Evolutionary conservation across 2,329 filamentous ascomycete genomes (phyloP).

Genomic region (Beauveria bassiana): DNA sequence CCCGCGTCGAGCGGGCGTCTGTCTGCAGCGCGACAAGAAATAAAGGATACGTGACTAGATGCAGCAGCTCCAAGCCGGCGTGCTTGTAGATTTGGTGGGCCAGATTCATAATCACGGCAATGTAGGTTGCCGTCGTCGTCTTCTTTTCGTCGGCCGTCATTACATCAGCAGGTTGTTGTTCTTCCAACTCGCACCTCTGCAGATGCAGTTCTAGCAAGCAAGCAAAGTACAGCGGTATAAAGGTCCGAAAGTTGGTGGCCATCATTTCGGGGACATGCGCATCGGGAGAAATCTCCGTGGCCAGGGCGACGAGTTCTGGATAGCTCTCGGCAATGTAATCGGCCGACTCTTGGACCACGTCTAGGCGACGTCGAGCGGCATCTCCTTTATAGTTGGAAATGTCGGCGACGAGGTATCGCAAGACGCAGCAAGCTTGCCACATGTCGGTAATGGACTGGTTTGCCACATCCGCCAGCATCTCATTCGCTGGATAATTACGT

Average conservation of each 20-base stretch:
- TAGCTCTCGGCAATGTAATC: conserved; percentile 17
- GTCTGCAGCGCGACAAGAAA: conserved; percentile 29
- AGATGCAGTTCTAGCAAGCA: conserved; percentile 21
- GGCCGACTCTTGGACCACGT: conserved; percentile 17
- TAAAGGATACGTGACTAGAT: conserved; percentile 26
- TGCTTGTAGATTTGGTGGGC: conserved; percentile 26
- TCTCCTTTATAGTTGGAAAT: conserved; percentile 19
- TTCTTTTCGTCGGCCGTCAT: not conserved
- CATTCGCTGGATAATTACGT: conserved; percentile 24
- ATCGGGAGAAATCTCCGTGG: conserved; percentile 17
- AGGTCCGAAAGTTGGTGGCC: conserved; percentile 25
- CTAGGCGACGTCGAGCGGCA: conserved; percentile 16
- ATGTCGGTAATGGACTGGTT: conserved; percentile 26
- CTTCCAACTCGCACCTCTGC: conserved; percentile 9
- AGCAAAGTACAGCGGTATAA: conserved; percentile 29
- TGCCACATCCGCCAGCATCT: conserved; percentile 28
- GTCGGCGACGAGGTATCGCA: conserved; percentile 24
- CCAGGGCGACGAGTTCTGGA: conserved; percentile 21
- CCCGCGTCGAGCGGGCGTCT: conserved; percentile 23
- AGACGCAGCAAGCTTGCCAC: conserved; percentile 22
- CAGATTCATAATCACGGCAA: conserved; percentile 22
- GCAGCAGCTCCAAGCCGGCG: conserved; percentile 23
- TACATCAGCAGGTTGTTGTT: not conserved
- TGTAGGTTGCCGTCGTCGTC: not conserved
- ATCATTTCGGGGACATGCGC: conserved; percentile 23